Evolutionary conservation across 495 filamentous ascomycete genomes (phyloP), one percentile per base, ranked within the genome.

Genomic region (Talaromyces adpressus): DNA sequence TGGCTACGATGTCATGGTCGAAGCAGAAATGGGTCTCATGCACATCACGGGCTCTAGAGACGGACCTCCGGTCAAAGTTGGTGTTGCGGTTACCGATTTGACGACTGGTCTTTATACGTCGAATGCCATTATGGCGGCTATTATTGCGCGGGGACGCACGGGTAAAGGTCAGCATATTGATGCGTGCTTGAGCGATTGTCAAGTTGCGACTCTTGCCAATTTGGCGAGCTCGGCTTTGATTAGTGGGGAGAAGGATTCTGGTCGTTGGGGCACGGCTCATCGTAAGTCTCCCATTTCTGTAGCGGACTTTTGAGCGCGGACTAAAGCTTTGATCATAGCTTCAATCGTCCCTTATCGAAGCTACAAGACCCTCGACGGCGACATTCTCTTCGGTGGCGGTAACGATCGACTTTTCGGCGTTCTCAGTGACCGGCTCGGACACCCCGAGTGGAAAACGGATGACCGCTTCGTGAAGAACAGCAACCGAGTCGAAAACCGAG

Each of bases 1-100:
- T 8, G 94, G 94, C 11, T 98, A 98, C 78, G 94, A 98, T 75
- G 95, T 98, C 63, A 98, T 98, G 92, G 95, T 98, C 0, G 94
- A 98, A 75, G 95, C 93, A 49, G 94, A 98, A 73, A 91, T 98
- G 79, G 94, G 94, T 5, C 71, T 98, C 62, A 98, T 98, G 94
- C 95, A 98, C 72, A 98, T 98, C 61, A 98, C 94, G 0, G 94
- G 94, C 11, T 80, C 81, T 49, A 78, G 91, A 66, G 91, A 96
- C 62, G 91, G 94, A 0, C 90, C 92, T 2, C 95, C 95, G 0
- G 95, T 97, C 14, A 98, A 98, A 75, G 94, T 98, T 2, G 94
- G 94, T 4, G 94, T 98, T 14, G 94, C 94, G 6, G 93, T 98
- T 6, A 98, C 95, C 0, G 94, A 98, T 72, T 74, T 98, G 59